These are phyloP conservation scores for Talaromyces sp. DNA, from an alignment of 2,329 filamentous ascomycete genomes.

Conservation along the genomic window DNA sequence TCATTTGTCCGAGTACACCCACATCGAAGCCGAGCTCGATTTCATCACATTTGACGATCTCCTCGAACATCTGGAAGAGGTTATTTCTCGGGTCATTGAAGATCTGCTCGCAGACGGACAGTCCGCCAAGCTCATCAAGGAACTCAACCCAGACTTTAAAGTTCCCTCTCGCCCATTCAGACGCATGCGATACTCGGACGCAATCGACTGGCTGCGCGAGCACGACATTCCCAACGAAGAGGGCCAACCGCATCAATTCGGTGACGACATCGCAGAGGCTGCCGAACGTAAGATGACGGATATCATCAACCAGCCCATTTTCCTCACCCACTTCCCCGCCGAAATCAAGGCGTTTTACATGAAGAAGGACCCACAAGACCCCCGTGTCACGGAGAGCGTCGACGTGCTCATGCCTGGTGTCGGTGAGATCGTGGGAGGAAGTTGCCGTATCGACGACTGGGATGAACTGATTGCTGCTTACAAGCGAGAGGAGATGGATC, in stretches of 20 bases:
- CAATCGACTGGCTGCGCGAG: constrained; percentile 88
- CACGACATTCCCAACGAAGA: constrained; percentile 93
- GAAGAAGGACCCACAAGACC: constrained; percentile 77
- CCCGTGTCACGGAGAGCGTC: constrained; percentile 85
- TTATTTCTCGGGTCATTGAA: constrained; percentile 84
- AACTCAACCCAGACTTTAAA: constrained; percentile 87
- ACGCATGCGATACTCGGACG: constrained; percentile 92
- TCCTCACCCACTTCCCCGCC: constrained; percentile 93
- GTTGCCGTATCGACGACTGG: constrained; percentile 91
- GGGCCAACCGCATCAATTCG: constrained; percentile 81
- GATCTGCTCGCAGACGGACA: constrained; percentile 68
- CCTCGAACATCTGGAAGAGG: constrained; percentile 76
- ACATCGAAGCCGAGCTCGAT: constrained; percentile 93
- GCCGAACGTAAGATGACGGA: constrained; percentile 97
- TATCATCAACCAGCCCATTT: constrained; percentile 89
- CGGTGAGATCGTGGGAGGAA: constrained; percentile 93
- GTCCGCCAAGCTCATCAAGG: constrained; percentile 69
- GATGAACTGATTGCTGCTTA: constrained; percentile 88
- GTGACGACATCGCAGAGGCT: constrained; percentile 96
- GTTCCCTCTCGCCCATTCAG: constrained; percentile 79
- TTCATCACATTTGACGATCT: constrained; percentile 92
- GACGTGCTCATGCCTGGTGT: constrained; percentile 88
- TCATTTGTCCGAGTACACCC: constrained; percentile 93
- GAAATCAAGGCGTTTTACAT: constrained; percentile 99
- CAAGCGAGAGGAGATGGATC: constrained; percentile 77